Percentiles rank a stretch among this genome's conserved stretches.
Conservation (phyloP, 2,329 filamentous ascomycete genomes). For the Penicillium sp. region DNA sequence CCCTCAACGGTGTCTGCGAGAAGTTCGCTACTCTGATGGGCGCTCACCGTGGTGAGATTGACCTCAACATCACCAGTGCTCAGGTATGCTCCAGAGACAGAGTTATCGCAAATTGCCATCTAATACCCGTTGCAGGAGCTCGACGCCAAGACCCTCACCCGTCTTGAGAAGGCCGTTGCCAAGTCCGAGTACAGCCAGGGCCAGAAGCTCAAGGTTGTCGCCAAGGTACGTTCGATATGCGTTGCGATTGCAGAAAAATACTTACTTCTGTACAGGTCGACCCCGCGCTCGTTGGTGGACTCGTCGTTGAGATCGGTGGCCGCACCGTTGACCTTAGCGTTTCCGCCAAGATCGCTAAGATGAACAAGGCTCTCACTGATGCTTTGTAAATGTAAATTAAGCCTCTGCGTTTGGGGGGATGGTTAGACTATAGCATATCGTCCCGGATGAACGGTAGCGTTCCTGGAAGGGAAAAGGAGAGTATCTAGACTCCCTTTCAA, state of each 20-base stretch:
- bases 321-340: constrained; percentile 97
- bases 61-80: constrained; percentile 88
- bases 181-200: constrained; percentile 89
- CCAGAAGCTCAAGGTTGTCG: constrained; percentile 97
- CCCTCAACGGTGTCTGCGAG: constrained; percentile 77
- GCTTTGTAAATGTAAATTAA: constrained; percentile 73
- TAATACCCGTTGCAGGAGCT: constrained; percentile 61
- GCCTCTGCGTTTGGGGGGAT: constrained; percentile 22
- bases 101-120: not conserved
- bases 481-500: constrained; percentile 3
- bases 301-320: constrained; percentile 95
- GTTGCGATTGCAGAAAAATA: not conserved
- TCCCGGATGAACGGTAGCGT: constrained; percentile 32
- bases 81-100: constrained; percentile 61
- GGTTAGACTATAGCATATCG: constrained; percentile 26
- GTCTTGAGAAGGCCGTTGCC: constrained; percentile 82
- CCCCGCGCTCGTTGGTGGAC: constrained; percentile 88
- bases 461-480: constrained; percentile 16
- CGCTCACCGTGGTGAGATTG: constrained; percentile 87
- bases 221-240: constrained; percentile 63
- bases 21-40: constrained; percentile 90
- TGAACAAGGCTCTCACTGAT: constrained; percentile 99
- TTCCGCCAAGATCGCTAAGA: constrained; percentile 89
- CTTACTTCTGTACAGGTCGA: constrained; percentile 65
- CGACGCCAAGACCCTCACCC: constrained; percentile 80